phyloP scores from a whole-genome alignment of 371 early-diverging fungal species.

The Fennellomyces sp. region DNA sequence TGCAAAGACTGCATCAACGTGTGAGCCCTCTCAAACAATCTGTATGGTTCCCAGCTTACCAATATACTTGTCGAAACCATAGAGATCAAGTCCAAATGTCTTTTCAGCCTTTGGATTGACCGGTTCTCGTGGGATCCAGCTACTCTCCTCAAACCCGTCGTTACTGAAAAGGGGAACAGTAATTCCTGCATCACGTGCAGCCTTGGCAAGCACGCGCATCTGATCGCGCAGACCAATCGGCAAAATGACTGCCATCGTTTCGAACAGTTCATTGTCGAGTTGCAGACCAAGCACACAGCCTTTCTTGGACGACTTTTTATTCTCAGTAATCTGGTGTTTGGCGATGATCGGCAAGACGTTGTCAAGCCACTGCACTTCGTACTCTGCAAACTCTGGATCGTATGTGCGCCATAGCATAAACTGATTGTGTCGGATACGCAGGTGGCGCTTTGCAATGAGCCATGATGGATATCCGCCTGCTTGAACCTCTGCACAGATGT shows the following conservation, averaged over 20 bases:
- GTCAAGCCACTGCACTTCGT: slow-evolving; percentile 76
- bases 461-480: slow-evolving; percentile 87
- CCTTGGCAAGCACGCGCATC: slow-evolving; percentile 77
- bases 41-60: too few species aligned
- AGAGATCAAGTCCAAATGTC: slow-evolving; percentile 77
- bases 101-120: slow-evolving; percentile 32
- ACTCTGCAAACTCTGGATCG: slow-evolving; percentile 70
- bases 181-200: slow-evolving; percentile 77
- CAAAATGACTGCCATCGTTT: slow-evolving; percentile 57
- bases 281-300: slow-evolving; percentile 82
- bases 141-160: slow-evolving; percentile 76
- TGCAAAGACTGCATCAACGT: slow-evolving; percentile 71
- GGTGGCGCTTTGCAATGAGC: slow-evolving; percentile 76
- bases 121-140: slow-evolving; percentile 45
- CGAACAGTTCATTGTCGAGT: slow-evolving; percentile 83
- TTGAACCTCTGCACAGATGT: slow-evolving; percentile 88
- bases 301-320: slow-evolving; percentile 28
- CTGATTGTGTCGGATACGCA: slow-evolving; percentile 76
- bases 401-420: slow-evolving; percentile 70
- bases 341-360: slow-evolving; percentile 78
- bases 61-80: slow-evolving; percentile 83
- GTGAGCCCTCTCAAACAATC: not conserved
- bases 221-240: slow-evolving; percentile 85
- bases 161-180: slow-evolving; percentile 85
- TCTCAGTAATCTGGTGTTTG: slow-evolving; percentile 78